Conservation (phyloP, 495 filamentous ascomycete species). For the Lophium mytilinum region DNA sequence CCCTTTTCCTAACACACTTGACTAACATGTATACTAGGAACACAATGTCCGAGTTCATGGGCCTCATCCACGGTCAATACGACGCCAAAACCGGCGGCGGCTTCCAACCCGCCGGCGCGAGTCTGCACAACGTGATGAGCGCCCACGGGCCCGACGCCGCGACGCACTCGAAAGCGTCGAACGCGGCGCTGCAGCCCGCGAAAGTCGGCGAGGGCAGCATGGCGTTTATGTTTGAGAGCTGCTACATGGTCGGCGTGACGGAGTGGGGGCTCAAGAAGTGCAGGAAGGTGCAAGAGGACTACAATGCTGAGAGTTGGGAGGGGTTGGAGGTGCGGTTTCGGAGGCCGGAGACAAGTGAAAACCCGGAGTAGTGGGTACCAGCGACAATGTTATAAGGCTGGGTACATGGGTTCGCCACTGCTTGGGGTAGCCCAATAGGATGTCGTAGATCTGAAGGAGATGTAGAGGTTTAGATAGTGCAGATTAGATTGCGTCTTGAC, state of each 20-base stretch:
- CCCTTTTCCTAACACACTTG: too few species aligned
- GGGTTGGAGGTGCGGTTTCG: background rate
- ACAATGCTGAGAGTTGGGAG: slow-evolving; percentile 81
- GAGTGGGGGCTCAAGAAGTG: slow-evolving; percentile 84
- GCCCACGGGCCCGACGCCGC: slow-evolving; percentile 52
- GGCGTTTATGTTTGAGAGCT: slow-evolving; percentile 64
- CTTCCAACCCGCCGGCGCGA: slow-evolving; percentile 55
- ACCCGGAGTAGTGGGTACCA: too few species aligned
- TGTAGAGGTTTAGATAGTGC: too few species aligned
- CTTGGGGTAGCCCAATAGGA: too few species aligned
- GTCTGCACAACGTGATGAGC: slow-evolving; percentile 56
- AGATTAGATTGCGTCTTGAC: too few species aligned
- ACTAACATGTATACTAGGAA: slow-evolving; percentile 41
- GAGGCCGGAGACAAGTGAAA: background rate
- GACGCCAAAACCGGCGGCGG: slow-evolving; percentile 57
- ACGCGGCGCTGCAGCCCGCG: slow-evolving; percentile 47
- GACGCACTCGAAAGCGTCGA: slow-evolving; percentile 52
- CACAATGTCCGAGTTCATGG: slow-evolving; percentile 80
- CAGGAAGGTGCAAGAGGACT: slow-evolving; percentile 73
- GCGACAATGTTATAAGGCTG: too few species aligned
- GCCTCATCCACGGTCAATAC: slow-evolving; percentile 63
- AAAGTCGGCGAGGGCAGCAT: slow-evolving; percentile 57
- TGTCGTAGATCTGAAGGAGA: too few species aligned
- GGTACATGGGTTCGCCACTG: too few species aligned
- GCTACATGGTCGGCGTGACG: slow-evolving; percentile 76